These are phyloP conservation scores for Penicillium goetzii DNA, from an alignment of 495 filamentous ascomycete species.

Conservation along the genomic window DNA sequence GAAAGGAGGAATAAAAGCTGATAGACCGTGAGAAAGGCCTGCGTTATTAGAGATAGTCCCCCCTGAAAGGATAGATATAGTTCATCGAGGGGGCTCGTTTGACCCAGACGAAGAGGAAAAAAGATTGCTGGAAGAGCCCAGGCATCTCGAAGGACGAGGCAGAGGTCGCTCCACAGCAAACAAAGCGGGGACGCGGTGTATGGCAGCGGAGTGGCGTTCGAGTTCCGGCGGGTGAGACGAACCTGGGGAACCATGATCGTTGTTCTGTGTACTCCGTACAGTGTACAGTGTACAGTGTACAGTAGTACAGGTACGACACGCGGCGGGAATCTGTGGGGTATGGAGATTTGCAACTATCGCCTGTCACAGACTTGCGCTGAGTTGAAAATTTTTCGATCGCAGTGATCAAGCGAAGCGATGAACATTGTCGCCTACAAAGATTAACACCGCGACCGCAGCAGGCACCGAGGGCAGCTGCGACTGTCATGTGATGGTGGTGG, in stretches of 20 bases:
- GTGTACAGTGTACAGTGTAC: too few relatives aligned
- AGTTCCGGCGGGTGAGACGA: conserved; percentile 14
- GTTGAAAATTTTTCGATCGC: not conserved
- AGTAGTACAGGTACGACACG: conserved; percentile 1
- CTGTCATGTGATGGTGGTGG: conserved; percentile 17
- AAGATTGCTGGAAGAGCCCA: conserved; percentile 58
- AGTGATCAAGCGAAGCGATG: not conserved
- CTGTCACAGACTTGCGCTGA: not conserved
- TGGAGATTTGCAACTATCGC: not conserved
- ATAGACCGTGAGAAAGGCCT: conserved; percentile 51
- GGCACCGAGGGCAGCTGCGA: conserved; percentile 9
- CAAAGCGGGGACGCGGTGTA: conserved; percentile 65
- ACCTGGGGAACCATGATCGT: conserved; percentile 15
- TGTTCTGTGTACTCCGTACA: too few relatives aligned
- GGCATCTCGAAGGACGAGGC: conserved; percentile 53
- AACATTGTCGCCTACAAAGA: not conserved
- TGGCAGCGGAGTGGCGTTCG: conserved; percentile 33
- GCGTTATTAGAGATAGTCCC: conserved; percentile 51
- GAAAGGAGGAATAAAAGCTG: conserved; percentile 43
- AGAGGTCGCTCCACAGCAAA: conserved; percentile 58
- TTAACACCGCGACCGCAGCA: conserved; percentile 1
- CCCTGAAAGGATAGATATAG: conserved; percentile 56
- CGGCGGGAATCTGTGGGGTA: not conserved
- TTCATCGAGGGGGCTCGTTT: conserved; percentile 59
- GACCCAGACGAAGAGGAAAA: conserved; percentile 52